These are phyloP conservation scores for Stentor coeruleus DNA, from an alignment of 73 alveolate species.

Conservation along the genomic window DNA sequence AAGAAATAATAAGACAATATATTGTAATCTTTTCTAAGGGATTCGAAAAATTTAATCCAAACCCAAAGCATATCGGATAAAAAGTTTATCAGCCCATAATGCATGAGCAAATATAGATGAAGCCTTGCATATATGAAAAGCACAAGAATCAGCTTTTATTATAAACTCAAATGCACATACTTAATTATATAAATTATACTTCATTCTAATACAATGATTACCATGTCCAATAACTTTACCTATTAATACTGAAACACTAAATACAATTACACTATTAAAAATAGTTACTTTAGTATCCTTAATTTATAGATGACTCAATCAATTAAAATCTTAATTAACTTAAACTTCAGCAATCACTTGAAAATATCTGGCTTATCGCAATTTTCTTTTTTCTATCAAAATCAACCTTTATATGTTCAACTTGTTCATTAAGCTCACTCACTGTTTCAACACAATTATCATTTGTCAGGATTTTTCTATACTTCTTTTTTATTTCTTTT, in stretches of 20 bases:
- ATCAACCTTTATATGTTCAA: background rate
- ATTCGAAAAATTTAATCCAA: background rate
- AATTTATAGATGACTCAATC: too few relatives aligned
- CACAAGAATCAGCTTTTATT: background rate
- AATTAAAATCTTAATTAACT: too few relatives aligned
- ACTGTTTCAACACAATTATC: background rate
- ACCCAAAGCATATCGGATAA: background rate
- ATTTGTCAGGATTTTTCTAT: background rate
- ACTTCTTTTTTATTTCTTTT: background rate
- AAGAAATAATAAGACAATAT: background rate
- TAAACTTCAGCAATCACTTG: too few relatives aligned
- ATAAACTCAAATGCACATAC: background rate
- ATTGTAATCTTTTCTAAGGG: constrained; percentile 7
- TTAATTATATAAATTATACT: background rate
- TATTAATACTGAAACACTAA: background rate
- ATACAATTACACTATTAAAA: too few relatives aligned
- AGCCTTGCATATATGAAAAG: background rate
- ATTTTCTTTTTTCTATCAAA: too few relatives aligned
- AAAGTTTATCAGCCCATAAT: background rate
- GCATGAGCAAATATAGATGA: background rate
- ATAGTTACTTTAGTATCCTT: too few relatives aligned
- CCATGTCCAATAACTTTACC: background rate
- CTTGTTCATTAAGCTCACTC: background rate
- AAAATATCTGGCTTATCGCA: too few relatives aligned
- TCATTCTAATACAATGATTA: background rate